A percentile compares a stretch with the other conserved stretches of the same genome.
Evolutionary conservation across 352 stramenopile genomes (phyloP).

Genomic region (Blastocystis sp.): DNA sequence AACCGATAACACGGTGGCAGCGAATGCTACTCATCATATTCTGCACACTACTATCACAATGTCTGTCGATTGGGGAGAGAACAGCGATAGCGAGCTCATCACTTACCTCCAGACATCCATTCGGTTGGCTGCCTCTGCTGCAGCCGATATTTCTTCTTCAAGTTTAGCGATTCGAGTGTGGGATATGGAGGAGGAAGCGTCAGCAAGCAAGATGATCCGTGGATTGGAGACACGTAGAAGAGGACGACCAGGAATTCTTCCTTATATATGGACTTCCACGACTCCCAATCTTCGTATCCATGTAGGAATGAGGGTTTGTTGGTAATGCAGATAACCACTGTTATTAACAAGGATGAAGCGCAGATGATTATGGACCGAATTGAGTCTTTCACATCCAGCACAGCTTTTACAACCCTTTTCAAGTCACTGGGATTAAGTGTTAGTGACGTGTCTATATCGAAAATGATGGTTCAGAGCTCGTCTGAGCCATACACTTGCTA

Average conservation of each 20-base stretch:
- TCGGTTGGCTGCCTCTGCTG: not conserved
- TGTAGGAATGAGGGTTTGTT: not conserved
- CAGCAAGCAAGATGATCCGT: not conserved
- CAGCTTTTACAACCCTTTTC: not conserved
- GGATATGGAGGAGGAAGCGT: not conserved
- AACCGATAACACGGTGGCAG: not conserved
- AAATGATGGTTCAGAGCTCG: not conserved
- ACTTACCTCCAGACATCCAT: not conserved
- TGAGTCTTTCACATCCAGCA: not conserved
- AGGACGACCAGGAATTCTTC: not conserved
- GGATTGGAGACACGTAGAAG: not conserved
- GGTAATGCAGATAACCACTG: constrained; percentile 2
- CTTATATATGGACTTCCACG: not conserved
- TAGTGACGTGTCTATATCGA: not conserved
- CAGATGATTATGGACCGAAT: not conserved
- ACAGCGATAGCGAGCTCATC: not conserved
- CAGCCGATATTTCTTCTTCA: not conserved
- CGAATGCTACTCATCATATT: not conserved
- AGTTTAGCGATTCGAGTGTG: not conserved
- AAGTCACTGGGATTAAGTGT: not conserved
- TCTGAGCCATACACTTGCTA: constrained; percentile 8
- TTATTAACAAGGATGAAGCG: not conserved
- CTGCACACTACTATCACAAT: constrained; percentile 1
- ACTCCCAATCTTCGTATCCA: not conserved
- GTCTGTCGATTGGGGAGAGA: not conserved